A percentile compares a stretch with the other conserved stretches of the same genome.
Conservation (phyloP, 2,329 filamentous ascomycete species). For the Lachnellula suecica region DNA sequence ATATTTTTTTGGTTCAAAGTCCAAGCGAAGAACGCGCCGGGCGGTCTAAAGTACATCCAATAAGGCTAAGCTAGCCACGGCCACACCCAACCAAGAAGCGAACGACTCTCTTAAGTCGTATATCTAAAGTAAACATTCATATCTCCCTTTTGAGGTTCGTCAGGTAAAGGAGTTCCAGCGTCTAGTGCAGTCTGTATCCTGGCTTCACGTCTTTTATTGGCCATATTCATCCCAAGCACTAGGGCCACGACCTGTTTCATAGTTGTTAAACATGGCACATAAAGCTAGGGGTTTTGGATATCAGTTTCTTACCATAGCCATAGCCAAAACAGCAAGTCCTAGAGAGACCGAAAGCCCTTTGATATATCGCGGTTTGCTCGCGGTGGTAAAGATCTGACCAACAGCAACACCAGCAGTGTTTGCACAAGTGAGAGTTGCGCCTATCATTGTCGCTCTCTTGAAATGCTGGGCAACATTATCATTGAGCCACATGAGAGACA, state of each 20-base stretch:
- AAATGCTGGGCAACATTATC: slow-evolving; percentile 45
- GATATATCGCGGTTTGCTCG: slow-evolving; percentile 8
- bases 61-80: too few species aligned
- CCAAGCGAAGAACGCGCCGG: too few species aligned
- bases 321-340: slow-evolving; percentile 6
- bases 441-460: slow-evolving; percentile 44
- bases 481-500: slow-evolving; percentile 45
- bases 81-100: too few species aligned
- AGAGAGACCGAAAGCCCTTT: slow-evolving; percentile 8
- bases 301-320: background rate
- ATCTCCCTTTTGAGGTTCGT: slow-evolving; percentile 13
- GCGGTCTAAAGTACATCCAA: too few species aligned
- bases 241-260: background rate
- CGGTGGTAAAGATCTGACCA: slow-evolving; percentile 12
- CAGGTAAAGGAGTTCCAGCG: slow-evolving; percentile 7
- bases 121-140: slow-evolving; percentile 11
- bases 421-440: slow-evolving; percentile 42
- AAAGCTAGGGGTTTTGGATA: too few species aligned
- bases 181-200: slow-evolving; percentile 5
- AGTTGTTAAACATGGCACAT: background rate
- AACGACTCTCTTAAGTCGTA: background rate
- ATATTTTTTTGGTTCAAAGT: too few species aligned
- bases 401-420: slow-evolving; percentile 42
- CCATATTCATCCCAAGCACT: slow-evolving; percentile 4
- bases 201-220: slow-evolving; percentile 3